Percentiles rank a stretch among this genome's conserved stretches.
These are phyloP conservation scores for Penium margaritaceum DNA, from an alignment of 139 green algal genomes.

Conservation along the genomic window DNA sequence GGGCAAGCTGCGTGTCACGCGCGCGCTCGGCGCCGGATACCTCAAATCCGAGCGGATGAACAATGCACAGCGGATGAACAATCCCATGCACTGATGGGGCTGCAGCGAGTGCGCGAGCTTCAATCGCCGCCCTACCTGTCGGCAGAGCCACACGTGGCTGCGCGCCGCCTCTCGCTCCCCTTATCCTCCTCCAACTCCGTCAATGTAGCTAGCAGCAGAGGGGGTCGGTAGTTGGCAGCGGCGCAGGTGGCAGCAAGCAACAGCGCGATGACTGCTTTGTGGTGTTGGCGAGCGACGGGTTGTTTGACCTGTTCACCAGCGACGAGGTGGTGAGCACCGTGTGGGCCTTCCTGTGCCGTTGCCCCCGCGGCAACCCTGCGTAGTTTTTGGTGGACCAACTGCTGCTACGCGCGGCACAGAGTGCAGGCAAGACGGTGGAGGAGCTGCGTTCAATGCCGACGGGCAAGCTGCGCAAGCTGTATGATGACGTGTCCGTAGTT, in stretches of 20 bases:
- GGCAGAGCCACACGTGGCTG: slow-evolving; percentile 1
- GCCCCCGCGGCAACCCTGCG: slow-evolving; percentile 10
- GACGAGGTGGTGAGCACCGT: slow-evolving; percentile 68
- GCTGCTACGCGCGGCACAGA: slow-evolving; percentile 5
- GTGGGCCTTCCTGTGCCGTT: not conserved
- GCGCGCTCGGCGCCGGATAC: slow-evolving; percentile 26
- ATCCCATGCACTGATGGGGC: slow-evolving; percentile 17
- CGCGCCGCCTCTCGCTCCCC: not conserved
- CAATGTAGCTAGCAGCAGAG: too few species aligned
- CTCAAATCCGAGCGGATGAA: slow-evolving; percentile 9
- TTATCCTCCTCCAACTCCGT: too few species aligned
- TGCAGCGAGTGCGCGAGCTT: slow-evolving; percentile 10
- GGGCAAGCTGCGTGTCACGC: slow-evolving; percentile 16
- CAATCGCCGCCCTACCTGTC: slow-evolving; percentile 19
- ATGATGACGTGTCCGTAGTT: too few species aligned
- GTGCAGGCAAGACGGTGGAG: not conserved
- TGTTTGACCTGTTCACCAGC: slow-evolving; percentile 69
- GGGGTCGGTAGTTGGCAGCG: too few species aligned
- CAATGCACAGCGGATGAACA: too few species aligned
- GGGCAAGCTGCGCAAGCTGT: too few species aligned
- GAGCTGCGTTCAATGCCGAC: too few species aligned
- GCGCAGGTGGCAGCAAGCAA: too few species aligned
- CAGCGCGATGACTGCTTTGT: slow-evolving; percentile 9
- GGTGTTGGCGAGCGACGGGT: slow-evolving; percentile 69
- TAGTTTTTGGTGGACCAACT: slow-evolving; percentile 16